Evolutionary conservation across 2,329 filamentous ascomycete genomes (phyloP).

Genomic region (Aspergillus texensis): DNA sequence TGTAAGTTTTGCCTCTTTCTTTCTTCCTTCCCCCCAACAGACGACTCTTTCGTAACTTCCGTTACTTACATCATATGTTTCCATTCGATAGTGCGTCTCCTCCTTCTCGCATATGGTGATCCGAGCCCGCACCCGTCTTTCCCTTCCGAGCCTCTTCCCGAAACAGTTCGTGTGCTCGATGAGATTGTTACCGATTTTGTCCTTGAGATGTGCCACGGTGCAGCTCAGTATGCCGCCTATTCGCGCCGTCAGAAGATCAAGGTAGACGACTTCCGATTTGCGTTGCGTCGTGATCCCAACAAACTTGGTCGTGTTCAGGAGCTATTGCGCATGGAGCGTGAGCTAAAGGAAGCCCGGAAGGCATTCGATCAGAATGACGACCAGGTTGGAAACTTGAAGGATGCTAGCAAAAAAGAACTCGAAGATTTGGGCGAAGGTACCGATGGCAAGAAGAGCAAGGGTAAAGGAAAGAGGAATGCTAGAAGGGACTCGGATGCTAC

Average conservation of each 20-base stretch:
- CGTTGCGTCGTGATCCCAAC: constrained; percentile 78
- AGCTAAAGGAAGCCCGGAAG: constrained; percentile 81
- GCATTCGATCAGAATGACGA: constrained; percentile 50
- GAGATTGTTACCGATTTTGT: constrained; percentile 97
- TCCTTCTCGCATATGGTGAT: constrained; percentile 50
- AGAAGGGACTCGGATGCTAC: constrained; percentile 38
- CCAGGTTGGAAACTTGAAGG: constrained; percentile 41
- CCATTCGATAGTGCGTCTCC: constrained; percentile 38
- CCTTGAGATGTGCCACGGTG: constrained; percentile 88
- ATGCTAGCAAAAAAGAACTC: constrained; percentile 38
- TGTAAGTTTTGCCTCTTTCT: constrained; percentile 52
- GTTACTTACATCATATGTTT: neutral
- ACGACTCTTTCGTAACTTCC: neutral
- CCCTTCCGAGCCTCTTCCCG: constrained; percentile 72
- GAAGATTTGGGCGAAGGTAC: constrained; percentile 33
- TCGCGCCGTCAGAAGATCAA: constrained; percentile 95
- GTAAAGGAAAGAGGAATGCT: constrained; percentile 39
- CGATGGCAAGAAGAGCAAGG: constrained; percentile 38
- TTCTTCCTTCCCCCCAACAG: neutral
- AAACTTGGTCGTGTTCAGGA: constrained; percentile 90
- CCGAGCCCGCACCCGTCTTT: constrained; percentile 62
- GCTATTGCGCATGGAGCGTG: constrained; percentile 82
- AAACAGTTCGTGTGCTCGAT: constrained; percentile 85
- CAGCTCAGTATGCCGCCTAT: constrained; percentile 81
- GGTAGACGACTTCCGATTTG: constrained; percentile 96